Base-by-base conservation (phyloP, 495 filamentous ascomycete genomes). In the Cercophora sp. region DNA sequence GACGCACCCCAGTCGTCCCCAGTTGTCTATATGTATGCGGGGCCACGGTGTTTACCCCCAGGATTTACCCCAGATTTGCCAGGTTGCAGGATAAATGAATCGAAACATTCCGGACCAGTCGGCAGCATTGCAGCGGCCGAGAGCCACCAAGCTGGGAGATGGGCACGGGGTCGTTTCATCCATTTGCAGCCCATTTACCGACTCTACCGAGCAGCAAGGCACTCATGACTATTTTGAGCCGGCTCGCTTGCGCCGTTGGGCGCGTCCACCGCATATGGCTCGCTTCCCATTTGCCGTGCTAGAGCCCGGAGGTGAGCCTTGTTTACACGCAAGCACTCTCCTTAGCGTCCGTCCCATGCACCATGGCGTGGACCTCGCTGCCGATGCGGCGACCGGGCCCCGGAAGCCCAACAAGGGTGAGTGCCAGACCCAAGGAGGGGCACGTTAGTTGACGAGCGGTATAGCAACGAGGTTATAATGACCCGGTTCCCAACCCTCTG, bases 41-140 rank as follows among this genome's bases (percentile, higher is more conserved):
- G 36, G 20, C 13, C 24, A 41, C 19, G 22, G 22, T 42, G 16
- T 57, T 57, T 57, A 57, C 16, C 55, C 55, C 42, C 34, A 41
- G 49, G 19, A 60, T 54, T 65, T 65, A 63, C 62, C 59, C 62
- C 62, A 60, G 62, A 60, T 60, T 63, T 62, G 36, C 55, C 62
- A 36, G 59, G 34, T 36, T 49, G 55, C 32, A 29, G 43, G 43
- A 58, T 61, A 61, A 23, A 63, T 59, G 51, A 51, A 23, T 3
- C 42, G 19, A 52, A 59, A 61, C 52, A 16, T 41, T 29, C 55
- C 58, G 57, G 60, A 59, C 63, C 63, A 66, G 60, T 66, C 63
- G 63, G 63, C 63, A 66, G 60, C 60, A 29, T 61, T 53, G 63
- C 55, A 31, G 41, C 35, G 35, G 15, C 19, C 53, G 48, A 48